These are phyloP conservation scores for Tulasnella sp. DNA, from an alignment of 768 basidiomycete genomes.

Conservation along the genomic window DNA sequence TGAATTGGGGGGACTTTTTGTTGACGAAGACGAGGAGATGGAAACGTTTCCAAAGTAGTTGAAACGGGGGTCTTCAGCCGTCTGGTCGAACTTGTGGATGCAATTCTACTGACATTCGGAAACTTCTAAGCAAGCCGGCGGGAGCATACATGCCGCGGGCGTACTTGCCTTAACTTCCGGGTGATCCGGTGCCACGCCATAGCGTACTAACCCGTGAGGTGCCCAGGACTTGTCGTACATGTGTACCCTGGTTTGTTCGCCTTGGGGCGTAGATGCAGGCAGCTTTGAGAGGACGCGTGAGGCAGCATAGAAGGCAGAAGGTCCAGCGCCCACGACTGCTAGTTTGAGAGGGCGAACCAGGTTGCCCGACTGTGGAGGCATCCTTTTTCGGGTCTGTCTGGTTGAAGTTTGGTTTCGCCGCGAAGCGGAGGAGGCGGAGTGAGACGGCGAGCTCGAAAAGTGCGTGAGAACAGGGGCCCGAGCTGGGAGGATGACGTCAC, in stretches of 20 bases:
- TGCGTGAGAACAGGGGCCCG: background rate
- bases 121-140: background rate
- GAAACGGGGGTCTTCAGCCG: constrained; percentile 72
- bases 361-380: background rate
- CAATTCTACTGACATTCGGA: constrained; percentile 61
- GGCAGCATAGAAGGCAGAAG: constrained; percentile 94
- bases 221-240: constrained; percentile 90
- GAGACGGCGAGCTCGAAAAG: background rate
- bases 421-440: background rate
- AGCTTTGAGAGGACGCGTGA: constrained; percentile 67
- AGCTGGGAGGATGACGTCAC: background rate
- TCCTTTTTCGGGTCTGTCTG: background rate
- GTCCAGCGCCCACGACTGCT: constrained; percentile 88
- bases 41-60: constrained; percentile 84
- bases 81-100: constrained; percentile 85
- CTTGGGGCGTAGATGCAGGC: constrained; percentile 35
- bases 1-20: constrained; percentile 21
- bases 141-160: background rate
- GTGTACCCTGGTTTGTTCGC: constrained; percentile 52
- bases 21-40: constrained; percentile 26
- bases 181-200: constrained; percentile 96
- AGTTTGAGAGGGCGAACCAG: constrained; percentile 33
- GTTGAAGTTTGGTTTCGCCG: background rate
- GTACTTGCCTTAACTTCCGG: constrained; percentile 85
- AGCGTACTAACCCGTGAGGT: constrained; percentile 89